phyloP scores from a whole-genome alignment of 2,329 filamentous ascomycete species.

The Fusarium avenaceum region DNA sequence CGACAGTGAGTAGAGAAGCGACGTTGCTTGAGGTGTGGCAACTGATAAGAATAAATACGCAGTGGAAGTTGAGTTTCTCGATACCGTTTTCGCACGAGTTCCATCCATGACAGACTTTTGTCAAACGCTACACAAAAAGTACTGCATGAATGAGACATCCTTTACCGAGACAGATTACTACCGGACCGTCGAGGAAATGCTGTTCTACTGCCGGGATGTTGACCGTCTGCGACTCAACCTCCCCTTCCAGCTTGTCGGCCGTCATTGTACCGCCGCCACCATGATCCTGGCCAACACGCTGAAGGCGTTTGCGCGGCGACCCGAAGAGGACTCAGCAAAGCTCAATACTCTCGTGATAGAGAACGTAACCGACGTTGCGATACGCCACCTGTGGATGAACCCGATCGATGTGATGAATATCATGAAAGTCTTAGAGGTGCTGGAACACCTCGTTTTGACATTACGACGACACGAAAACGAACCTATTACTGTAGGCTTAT shows the following conservation, averaged over 20 bases:
- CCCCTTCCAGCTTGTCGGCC: constrained; percentile 64
- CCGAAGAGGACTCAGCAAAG: constrained; percentile 58
- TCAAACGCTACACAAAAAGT: constrained; percentile 58
- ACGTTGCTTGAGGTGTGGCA: neutral
- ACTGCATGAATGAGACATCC: constrained; percentile 63
- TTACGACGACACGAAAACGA: constrained; percentile 61
- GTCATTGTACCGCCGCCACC: constrained; percentile 61
- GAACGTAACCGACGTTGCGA: constrained; percentile 63
- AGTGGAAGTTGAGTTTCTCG: constrained; percentile 65
- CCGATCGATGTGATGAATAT: constrained; percentile 65
- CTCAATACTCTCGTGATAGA: constrained; percentile 64
- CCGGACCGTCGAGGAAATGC: constrained; percentile 56
- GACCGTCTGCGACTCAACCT: constrained; percentile 64
- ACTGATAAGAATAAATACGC: constrained; percentile 32
- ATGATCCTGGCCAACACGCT: constrained; percentile 67
- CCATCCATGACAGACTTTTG: constrained; percentile 62
- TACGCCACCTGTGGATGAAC: constrained; percentile 65
- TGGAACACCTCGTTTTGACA: constrained; percentile 63
- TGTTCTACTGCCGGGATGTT: constrained; percentile 61
- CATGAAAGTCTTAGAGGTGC: constrained; percentile 56
- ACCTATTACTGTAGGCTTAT: constrained; percentile 53
- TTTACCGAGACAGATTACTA: constrained; percentile 66
- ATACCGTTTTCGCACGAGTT: constrained; percentile 60
- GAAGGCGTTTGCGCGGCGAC: constrained; percentile 61
- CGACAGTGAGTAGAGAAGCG: constrained; percentile 56